Conservation (phyloP, 169 alveolate species). For the Plasmodium relictum region DNA sequence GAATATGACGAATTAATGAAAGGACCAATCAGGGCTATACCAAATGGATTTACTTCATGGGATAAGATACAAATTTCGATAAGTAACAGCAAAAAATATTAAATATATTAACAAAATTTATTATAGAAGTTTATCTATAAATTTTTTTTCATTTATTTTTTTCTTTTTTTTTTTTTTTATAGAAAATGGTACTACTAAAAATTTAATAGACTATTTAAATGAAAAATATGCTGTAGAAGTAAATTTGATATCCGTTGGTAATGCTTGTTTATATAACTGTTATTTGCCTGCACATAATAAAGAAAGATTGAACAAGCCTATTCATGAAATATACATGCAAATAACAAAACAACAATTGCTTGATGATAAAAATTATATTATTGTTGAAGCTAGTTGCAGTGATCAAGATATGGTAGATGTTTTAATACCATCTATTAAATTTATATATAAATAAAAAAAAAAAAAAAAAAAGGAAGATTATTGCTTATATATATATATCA, state of each 20-base stretch:
- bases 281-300: slow-evolving; percentile 89
- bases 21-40: slow-evolving; percentile 97
- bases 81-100: slow-evolving; percentile 79
- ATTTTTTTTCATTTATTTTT: slow-evolving; percentile 77
- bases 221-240: slow-evolving; percentile 88
- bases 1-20: slow-evolving; percentile 95
- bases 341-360: slow-evolving; percentile 80
- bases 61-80: slow-evolving; percentile 93
- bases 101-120: no score
- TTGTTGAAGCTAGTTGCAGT: slow-evolving; percentile 91
- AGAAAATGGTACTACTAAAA: slow-evolving; percentile 83
- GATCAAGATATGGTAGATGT: slow-evolving; percentile 92
- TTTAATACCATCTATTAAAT: slow-evolving; percentile 91
- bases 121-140: slow-evolving; percentile 20
- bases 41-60: slow-evolving; percentile 98
- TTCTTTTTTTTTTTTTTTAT: slow-evolving; percentile 40
- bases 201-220: slow-evolving; percentile 79
- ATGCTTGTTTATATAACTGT: slow-evolving; percentile 92
- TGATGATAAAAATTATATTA: slow-evolving; percentile 84
- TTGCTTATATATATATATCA: background rate
- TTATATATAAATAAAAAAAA: slow-evolving; percentile 81
- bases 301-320: slow-evolving; percentile 83
- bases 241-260: slow-evolving; percentile 92
- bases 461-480: no score
- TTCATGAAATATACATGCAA: slow-evolving; percentile 82